Evolutionary conservation across 2,329 filamentous ascomycete genomes (phyloP).

Genomic region (Pyrenochaeta sp.): DNA sequence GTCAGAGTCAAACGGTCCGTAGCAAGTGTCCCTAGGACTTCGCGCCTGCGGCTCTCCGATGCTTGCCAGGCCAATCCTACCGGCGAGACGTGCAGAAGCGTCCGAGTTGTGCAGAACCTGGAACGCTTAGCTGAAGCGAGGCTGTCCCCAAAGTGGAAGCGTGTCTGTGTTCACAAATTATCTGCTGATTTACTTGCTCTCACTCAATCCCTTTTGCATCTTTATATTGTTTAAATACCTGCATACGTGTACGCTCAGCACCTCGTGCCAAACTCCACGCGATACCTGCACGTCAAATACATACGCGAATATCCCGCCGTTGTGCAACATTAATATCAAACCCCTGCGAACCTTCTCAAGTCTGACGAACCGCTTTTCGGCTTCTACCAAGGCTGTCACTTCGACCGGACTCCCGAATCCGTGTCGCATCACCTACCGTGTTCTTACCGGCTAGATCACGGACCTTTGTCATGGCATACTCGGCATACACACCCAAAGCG

Average conservation of each 20-base stretch:
- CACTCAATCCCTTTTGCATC: constrained; percentile 3
- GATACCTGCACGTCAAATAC: constrained; percentile 1
- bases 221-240: constrained; percentile 13
- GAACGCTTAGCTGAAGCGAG: constrained; percentile 15
- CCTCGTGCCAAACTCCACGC: constrained; percentile 1
- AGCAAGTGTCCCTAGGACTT: neutral
- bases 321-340: constrained; percentile 3
- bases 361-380: neutral
- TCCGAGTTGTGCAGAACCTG: constrained; percentile 4
- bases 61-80: neutral
- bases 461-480: constrained; percentile 38
- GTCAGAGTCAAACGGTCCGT: constrained; percentile 1
- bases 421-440: constrained; percentile 17
- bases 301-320: constrained; percentile 1
- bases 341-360: constrained; percentile 4
- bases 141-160: constrained; percentile 31
- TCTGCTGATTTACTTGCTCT: constrained; percentile 35
- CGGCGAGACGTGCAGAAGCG: constrained; percentile 4
- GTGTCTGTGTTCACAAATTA: constrained; percentile 39
- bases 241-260: neutral
- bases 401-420: constrained; percentile 1
- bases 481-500: constrained; percentile 47
- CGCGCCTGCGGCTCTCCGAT: constrained; percentile 5
- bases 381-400: neutral
- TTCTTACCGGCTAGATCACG: constrained; percentile 5